Evolutionary conservation across 2,329 filamentous ascomycete species (phyloP).

Genomic region (Teratosphaeria gauchensis): DNA sequence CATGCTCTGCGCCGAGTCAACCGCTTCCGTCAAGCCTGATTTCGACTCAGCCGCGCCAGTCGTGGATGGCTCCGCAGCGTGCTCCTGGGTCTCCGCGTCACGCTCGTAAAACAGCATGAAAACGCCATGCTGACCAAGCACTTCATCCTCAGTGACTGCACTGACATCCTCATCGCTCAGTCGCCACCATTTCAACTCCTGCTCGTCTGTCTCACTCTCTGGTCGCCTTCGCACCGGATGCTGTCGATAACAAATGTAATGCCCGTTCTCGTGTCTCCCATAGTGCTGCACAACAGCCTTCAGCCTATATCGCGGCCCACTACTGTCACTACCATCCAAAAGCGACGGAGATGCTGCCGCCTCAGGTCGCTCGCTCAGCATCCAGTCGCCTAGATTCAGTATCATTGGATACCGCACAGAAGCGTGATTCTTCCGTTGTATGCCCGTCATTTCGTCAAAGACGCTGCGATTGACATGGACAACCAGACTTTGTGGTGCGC

Average conservation of each 20-base stretch:
- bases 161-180: slow-evolving; percentile 82
- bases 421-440: slow-evolving; percentile 74
- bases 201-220: slow-evolving; percentile 1
- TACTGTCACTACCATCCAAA: slow-evolving; percentile 24
- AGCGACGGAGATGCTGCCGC: neutral
- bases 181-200: slow-evolving; percentile 61
- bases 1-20: neutral
- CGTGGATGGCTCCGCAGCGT: neutral
- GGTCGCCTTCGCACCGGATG: slow-evolving; percentile 36
- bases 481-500: slow-evolving; percentile 69
- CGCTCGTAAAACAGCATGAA: slow-evolving; percentile 98
- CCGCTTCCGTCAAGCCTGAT: neutral
- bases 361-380: slow-evolving; percentile 40
- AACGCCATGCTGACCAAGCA: slow-evolving; percentile 67
- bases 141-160: slow-evolving; percentile 60
- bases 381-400: slow-evolving; percentile 78
- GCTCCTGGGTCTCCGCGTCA: neutral
- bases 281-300: slow-evolving; percentile 81
- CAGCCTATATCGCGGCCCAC: slow-evolving; percentile 56
- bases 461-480: slow-evolving; percentile 88
- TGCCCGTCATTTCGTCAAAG: slow-evolving; percentile 74
- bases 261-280: slow-evolving; percentile 86
- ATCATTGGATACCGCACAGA: slow-evolving; percentile 64
- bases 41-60: neutral
- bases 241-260: slow-evolving; percentile 85